Percentiles rank a stretch among this genome's conserved stretches.
Evolutionary conservation across 768 basidiomycete genomes (phyloP).

Genomic region (Suillus subalutaceus): DNA sequence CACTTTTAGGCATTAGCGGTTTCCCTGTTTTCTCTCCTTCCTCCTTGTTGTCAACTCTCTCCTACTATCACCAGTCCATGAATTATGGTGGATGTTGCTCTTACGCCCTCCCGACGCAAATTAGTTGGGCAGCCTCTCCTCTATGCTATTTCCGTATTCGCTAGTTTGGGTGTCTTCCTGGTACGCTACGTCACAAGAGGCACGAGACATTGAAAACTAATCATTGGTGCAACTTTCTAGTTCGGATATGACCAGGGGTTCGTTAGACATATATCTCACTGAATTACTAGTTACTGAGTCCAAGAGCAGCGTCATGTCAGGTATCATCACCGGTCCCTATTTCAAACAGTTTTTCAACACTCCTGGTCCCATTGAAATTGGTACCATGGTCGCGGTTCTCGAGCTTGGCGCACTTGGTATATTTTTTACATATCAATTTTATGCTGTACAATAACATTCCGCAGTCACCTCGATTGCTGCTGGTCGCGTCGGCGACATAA

Average conservation of each 20-base stretch:
- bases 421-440: constrained; percentile 25
- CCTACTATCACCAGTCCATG: constrained; percentile 32
- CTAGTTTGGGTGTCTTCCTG: constrained; percentile 83
- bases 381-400: constrained; percentile 95
- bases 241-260: constrained; percentile 91
- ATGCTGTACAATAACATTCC: constrained; percentile 8
- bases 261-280: constrained; percentile 14
- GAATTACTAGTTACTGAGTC: constrained; percentile 7
- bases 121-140: constrained; percentile 80
- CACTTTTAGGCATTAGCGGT: constrained; percentile 6
- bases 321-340: constrained; percentile 87
- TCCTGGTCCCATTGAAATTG: constrained; percentile 73
- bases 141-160: constrained; percentile 79
- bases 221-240: constrained; percentile 36
- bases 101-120: constrained; percentile 41
- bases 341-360: constrained; percentile 82
- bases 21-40: constrained; percentile 12
- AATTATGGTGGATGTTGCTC: constrained; percentile 51
- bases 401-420: constrained; percentile 90
- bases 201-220: constrained; percentile 2
- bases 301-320: constrained; percentile 75
- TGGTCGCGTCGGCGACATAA: constrained; percentile 82
- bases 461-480: constrained; percentile 88
- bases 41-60: constrained; percentile 16
- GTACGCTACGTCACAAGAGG: constrained; percentile 45